Evolutionary conservation across 164 flowering plant genomes (phyloP), one percentile per base, ranked within the genome.

Genomic region (Sedum album): DNA sequence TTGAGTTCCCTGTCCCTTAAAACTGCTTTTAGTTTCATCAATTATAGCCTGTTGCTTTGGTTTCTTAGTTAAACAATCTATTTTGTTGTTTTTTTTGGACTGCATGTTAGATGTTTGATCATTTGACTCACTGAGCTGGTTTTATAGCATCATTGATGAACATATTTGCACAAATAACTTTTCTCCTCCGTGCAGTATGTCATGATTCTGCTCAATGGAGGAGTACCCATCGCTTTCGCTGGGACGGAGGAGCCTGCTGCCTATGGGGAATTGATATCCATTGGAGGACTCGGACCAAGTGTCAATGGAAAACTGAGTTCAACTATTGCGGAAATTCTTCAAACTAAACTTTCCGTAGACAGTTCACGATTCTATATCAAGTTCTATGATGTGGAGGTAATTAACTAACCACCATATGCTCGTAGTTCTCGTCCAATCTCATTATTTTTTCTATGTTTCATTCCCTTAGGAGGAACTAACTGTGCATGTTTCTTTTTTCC

Each of bases 191-290:
- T 77, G 74, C 81, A 92, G 96, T 88, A 89, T 77, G 97, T 91
- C 76, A 93, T 93, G 98, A 84, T 93, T 70, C 69, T 91, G 83
- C 65, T 93, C 55, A 86, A 91, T 75, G 94, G 88, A 46, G 86
- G 90, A 46, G 96, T 91, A 38, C 98, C 98, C 0, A 84, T 93
- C 68, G 82, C 88, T 66, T 91, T 91, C 79, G 89, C 85, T 63
- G 96, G 93, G 55, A 86, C 88, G 18, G 98, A 91, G 80, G 96
- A 84, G 63, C 96, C 98, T 38, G 91, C 97, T 66, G 98, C 98
- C n/a, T n/a, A n/a, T n/a, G n/a, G n/a, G n/a, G n/a, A n/a, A n/a
- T n/a, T n/a, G n/a, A n/a, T n/a, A n/a, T 93, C 42, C 98, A 89
- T 88, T 73, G 98, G 97, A 39, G 94, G 94, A 8, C 85, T 89